phyloP scores from a whole-genome alignment of 176 grass and related monocot species.

The Microstegium vimineum region DNA sequence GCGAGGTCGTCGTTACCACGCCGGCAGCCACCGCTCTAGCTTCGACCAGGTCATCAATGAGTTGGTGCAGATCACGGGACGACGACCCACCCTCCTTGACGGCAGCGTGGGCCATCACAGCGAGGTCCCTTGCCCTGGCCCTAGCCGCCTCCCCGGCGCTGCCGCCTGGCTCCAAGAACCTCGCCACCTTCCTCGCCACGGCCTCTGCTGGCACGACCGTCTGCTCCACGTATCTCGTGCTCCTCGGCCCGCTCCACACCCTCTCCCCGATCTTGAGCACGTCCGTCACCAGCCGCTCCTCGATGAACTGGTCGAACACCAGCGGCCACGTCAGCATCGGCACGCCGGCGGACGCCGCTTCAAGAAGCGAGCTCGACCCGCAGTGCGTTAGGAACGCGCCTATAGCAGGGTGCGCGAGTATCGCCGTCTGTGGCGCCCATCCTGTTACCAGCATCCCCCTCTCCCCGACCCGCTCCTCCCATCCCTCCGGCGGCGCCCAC shows the following conservation, averaged over 20 bases:
- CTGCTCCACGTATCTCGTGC: not conserved
- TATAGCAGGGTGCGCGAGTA: too few species aligned
- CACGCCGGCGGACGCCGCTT: constrained; percentile 32
- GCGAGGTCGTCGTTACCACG: not conserved
- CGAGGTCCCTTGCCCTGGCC: constrained; percentile 9
- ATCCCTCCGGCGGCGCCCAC: constrained; percentile 11
- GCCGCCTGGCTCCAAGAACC: not conserved
- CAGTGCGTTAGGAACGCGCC: constrained; percentile 52
- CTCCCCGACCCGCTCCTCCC: not conserved
- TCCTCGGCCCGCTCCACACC: not conserved
- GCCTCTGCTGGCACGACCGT: not conserved
- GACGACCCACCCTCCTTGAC: not conserved
- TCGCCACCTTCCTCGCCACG: not conserved
- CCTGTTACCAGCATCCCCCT: constrained; percentile 29
- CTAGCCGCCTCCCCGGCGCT: not conserved
- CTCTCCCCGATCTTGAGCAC: not conserved
- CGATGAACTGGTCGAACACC: constrained; percentile 48
- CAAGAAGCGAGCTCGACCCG: constrained; percentile 47
- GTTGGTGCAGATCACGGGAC: not conserved
- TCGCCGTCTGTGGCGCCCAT: too few species aligned
- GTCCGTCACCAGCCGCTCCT: constrained; percentile 26
- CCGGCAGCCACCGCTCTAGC: not conserved
- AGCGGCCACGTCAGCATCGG: constrained; percentile 55
- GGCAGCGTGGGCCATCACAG: not conserved
- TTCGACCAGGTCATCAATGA: constrained; percentile 14